Evolutionary conservation across 2,329 filamentous ascomycete genomes (phyloP).

Genomic region (Aureobasidium sp.): DNA sequence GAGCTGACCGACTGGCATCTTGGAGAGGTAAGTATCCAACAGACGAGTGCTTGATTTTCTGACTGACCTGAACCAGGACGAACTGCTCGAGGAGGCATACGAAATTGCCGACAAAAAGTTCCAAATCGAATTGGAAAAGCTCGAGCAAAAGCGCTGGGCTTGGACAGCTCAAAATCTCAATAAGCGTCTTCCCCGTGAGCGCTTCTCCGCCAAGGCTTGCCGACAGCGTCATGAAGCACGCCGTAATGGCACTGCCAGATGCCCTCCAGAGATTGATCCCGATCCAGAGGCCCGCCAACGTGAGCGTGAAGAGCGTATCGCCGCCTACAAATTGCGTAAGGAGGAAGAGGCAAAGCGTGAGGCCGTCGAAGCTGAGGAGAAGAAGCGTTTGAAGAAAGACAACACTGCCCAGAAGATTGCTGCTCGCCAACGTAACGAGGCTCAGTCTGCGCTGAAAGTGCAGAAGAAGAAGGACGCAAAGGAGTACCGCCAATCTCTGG

Average conservation of each 20-base stretch:
- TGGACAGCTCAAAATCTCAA: slow-evolving; percentile 32
- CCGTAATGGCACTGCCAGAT: slow-evolving; percentile 36
- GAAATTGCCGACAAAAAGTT: slow-evolving; percentile 38
- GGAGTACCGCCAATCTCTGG: slow-evolving; percentile 4
- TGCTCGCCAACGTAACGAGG: slow-evolving; percentile 7
- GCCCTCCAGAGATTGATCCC: slow-evolving; percentile 38
- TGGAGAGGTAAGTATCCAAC: slow-evolving; percentile 36
- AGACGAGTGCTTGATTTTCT: background rate
- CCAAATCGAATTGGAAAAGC: slow-evolving; percentile 33
- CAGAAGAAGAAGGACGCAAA: slow-evolving; percentile 1
- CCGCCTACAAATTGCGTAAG: slow-evolving; percentile 23
- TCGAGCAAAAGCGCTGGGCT: slow-evolving; percentile 39
- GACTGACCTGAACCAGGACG: slow-evolving; percentile 33
- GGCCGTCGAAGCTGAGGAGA: slow-evolving; percentile 16
- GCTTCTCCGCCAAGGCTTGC: slow-evolving; percentile 43
- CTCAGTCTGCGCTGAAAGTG: background rate
- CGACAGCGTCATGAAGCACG: slow-evolving; percentile 36
- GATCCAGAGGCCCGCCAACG: slow-evolving; percentile 32
- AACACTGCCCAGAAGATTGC: slow-evolving; percentile 17
- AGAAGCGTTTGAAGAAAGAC: background rate
- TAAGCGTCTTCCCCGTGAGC: slow-evolving; percentile 30
- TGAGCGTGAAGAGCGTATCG: slow-evolving; percentile 27
- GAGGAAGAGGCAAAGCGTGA: slow-evolving; percentile 16
- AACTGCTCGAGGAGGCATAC: slow-evolving; percentile 35
- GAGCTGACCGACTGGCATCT: slow-evolving; percentile 44